Percentiles rank a stretch among this genome's conserved stretches.
phyloP scores from a whole-genome alignment of 2,329 filamentous ascomycete genomes.

The Penicillium fuscoglaucum region DNA sequence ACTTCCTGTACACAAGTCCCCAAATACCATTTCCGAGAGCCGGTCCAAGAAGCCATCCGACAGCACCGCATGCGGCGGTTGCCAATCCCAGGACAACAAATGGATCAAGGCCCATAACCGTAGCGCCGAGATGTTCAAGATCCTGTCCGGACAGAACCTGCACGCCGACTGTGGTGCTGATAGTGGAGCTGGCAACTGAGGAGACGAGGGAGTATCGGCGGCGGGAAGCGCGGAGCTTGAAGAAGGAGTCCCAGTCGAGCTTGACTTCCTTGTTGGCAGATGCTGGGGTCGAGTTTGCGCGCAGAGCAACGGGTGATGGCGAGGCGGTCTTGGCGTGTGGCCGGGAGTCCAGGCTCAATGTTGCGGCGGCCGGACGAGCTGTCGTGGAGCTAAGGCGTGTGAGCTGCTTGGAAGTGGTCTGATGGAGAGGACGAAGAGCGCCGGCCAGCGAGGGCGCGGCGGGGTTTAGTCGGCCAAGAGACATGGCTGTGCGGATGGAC shows the following conservation, averaged over 20 bases:
- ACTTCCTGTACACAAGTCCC: constrained; percentile 69
- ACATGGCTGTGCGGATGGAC: constrained; percentile 37
- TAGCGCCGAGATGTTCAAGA: constrained; percentile 65
- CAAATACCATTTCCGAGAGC: constrained; percentile 78
- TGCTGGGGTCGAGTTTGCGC: constrained; percentile 34
- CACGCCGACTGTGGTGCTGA: constrained; percentile 56
- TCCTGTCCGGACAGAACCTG: constrained; percentile 66
- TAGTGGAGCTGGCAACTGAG: constrained; percentile 65
- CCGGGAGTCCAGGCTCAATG: constrained; percentile 18
- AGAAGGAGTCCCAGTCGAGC: constrained; percentile 92
- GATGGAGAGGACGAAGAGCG: constrained; percentile 19
- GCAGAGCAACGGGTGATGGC: constrained; percentile 17
- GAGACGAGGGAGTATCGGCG: constrained; percentile 80
- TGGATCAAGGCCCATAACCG: constrained; percentile 80
- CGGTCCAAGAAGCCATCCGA: constrained; percentile 86
- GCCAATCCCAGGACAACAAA: constrained; percentile 81
- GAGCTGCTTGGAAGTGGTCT: constrained; percentile 24
- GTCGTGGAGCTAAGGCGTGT: constrained; percentile 25
- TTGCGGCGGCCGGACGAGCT: constrained; percentile 17
- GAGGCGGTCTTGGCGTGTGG: constrained; percentile 12
- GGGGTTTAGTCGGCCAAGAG: constrained; percentile 31
- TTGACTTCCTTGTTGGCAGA: constrained; percentile 36
- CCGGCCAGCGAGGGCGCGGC: constrained; percentile 28
- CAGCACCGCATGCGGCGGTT: constrained; percentile 71
- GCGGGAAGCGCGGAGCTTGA: constrained; percentile 81